Conservation (phyloP, 2,329 filamentous ascomycete species). For the Xylariaceae sp. region DNA sequence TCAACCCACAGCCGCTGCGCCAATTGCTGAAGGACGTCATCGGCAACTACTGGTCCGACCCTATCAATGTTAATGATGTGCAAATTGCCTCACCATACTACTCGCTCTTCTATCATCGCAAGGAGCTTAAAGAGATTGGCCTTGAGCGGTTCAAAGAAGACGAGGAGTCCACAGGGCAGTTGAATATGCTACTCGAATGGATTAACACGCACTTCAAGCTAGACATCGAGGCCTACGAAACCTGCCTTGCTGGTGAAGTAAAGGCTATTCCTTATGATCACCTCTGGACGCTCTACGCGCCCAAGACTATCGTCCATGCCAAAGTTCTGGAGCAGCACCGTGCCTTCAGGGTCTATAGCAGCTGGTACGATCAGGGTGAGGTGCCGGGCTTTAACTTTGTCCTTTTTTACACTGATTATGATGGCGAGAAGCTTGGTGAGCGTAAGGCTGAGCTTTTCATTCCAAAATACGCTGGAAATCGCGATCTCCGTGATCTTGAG, state of each 20-base stretch:
- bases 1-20: slow-evolving; percentile 39
- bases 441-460: slow-evolving; percentile 35
- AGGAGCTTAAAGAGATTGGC: slow-evolving; percentile 36
- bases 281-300: slow-evolving; percentile 41
- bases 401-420: slow-evolving; percentile 42
- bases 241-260: slow-evolving; percentile 32
- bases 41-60: slow-evolving; percentile 32
- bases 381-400: slow-evolving; percentile 34
- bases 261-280: slow-evolving; percentile 37
- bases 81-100: slow-evolving; percentile 35
- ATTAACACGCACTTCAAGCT: slow-evolving; percentile 40
- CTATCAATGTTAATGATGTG: slow-evolving; percentile 33
- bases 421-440: slow-evolving; percentile 43
- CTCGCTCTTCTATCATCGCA: slow-evolving; percentile 38
- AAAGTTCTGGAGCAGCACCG: slow-evolving; percentile 36
- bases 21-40: slow-evolving; percentile 39
- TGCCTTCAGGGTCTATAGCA: slow-evolving; percentile 38
- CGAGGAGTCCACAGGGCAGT: slow-evolving; percentile 34
- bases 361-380: slow-evolving; percentile 36
- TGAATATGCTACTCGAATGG: slow-evolving; percentile 39
- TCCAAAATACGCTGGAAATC: slow-evolving; percentile 35
- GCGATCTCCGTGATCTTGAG: slow-evolving; percentile 37
- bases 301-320: slow-evolving; percentile 36
- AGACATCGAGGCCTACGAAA: slow-evolving; percentile 36
- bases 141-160: slow-evolving; percentile 37